phyloP scores from a whole-genome alignment of 768 basidiomycete species.

The Ramaria rubella region DNA sequence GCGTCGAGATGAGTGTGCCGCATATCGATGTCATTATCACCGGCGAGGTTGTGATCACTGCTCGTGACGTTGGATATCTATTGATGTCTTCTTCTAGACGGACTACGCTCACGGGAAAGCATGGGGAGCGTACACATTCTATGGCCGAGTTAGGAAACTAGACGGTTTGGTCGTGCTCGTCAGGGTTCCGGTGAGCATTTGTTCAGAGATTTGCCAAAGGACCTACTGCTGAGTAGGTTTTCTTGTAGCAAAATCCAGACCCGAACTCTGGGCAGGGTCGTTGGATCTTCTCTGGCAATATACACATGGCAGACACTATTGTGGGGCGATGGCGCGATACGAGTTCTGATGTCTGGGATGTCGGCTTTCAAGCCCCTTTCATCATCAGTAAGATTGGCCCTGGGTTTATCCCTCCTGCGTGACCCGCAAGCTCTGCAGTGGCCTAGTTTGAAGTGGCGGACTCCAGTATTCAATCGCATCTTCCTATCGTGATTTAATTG shows the following conservation, averaged over 20 bases:
- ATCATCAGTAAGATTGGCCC: slow-evolving; percentile 7
- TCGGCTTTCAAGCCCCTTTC: slow-evolving; percentile 1
- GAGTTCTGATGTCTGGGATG: neutral
- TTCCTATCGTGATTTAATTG: too few species aligned
- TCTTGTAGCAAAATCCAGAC: neutral
- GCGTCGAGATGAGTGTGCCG: neutral
- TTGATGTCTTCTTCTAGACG: slow-evolving; percentile 5
- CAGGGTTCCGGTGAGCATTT: slow-evolving; percentile 3
- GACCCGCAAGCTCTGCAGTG: neutral
- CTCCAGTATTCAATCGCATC: too few species aligned
- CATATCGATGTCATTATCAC: slow-evolving; percentile 7
- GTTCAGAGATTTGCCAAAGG: too few species aligned
- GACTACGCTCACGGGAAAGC: slow-evolving; percentile 2
- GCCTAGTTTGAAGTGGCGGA: too few species aligned
- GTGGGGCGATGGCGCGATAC: slow-evolving; percentile 1
- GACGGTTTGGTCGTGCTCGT: slow-evolving; percentile 9
- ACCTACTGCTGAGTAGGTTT: neutral
- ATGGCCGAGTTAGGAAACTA: slow-evolving; percentile 3
- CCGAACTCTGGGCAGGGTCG: slow-evolving; percentile 3
- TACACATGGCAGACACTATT: neutral
- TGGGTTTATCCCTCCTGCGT: neutral
- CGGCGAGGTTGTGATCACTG: slow-evolving; percentile 4
- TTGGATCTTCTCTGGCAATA: slow-evolving; percentile 9
- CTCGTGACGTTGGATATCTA: neutral
- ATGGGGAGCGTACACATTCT: neutral